Percentiles rank a stretch among this genome's conserved stretches.
phyloP scores from a whole-genome alignment of 768 basidiomycete genomes.

The Russula ochroleuca region DNA sequence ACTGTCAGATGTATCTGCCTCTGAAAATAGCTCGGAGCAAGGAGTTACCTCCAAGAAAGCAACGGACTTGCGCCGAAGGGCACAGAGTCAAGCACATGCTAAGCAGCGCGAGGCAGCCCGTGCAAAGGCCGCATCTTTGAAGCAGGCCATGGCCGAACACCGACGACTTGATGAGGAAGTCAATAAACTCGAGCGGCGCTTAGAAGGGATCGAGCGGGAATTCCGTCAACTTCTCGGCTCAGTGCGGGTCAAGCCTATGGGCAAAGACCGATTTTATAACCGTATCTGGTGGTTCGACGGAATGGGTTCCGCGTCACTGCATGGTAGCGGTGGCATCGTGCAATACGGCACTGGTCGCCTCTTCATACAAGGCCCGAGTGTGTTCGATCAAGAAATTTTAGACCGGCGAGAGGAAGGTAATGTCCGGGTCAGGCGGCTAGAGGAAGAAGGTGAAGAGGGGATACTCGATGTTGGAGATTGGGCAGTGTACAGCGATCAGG shows the following conservation, averaged over 20 bases:
- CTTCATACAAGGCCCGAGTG: slow-evolving; percentile 89
- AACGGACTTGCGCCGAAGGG: slow-evolving; percentile 43
- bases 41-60: slow-evolving; percentile 33
- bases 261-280: slow-evolving; percentile 91
- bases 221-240: slow-evolving; percentile 86
- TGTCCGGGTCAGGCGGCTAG: slow-evolving; percentile 55
- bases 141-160: slow-evolving; percentile 78
- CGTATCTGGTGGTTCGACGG: slow-evolving; percentile 99
- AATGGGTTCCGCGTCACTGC: slow-evolving; percentile 76
- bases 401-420: slow-evolving; percentile 52
- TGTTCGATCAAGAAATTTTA: slow-evolving; percentile 72
- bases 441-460: slow-evolving; percentile 79
- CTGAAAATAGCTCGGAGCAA: slow-evolving; percentile 58
- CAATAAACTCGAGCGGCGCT: slow-evolving; percentile 69
- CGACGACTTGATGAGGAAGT: slow-evolving; percentile 86
- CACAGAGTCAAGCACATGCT: slow-evolving; percentile 56
- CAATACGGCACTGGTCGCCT: slow-evolving; percentile 86
- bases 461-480: slow-evolving; percentile 75
- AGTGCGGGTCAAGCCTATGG: slow-evolving; percentile 82
- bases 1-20: slow-evolving; percentile 61
- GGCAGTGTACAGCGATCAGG: slow-evolving; percentile 84
- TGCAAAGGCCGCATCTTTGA: slow-evolving; percentile 71
- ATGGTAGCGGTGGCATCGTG: slow-evolving; percentile 72
- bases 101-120: slow-evolving; percentile 80
- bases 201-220: slow-evolving; percentile 88